Evolutionary conservation across 371 early-diverging fungal genomes (phyloP).

Genomic region (Lichtheimia ornata): DNA sequence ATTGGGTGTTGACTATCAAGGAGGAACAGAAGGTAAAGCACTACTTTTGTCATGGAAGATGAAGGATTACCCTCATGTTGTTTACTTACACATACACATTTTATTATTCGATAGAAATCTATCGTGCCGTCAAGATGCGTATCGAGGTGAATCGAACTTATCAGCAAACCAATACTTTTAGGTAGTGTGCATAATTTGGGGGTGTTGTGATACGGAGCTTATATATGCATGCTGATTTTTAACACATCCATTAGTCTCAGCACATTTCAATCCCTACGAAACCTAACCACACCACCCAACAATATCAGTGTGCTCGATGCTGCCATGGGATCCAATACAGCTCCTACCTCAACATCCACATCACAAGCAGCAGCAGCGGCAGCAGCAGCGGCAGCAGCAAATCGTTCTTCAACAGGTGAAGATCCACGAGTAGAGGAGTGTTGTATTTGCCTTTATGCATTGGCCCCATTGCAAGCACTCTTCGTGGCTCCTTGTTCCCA

Average conservation of each 20-base stretch:
- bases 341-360: background rate
- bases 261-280: conserved; percentile 31
- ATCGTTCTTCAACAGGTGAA: background rate
- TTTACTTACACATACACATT: conserved; percentile 4
- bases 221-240: background rate
- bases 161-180: conserved; percentile 22
- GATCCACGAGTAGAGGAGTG: conserved; percentile 61
- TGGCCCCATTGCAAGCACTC: conserved; percentile 85
- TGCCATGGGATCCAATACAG: conserved; percentile 11
- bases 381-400: background rate
- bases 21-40: conserved; percentile 66
- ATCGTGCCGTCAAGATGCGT: conserved; percentile 29
- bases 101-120: conserved; percentile 18
- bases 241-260: conserved; percentile 21
- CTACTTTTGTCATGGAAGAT: background rate
- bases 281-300: conserved; percentile 34
- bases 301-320: conserved; percentile 28
- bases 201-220: background rate
- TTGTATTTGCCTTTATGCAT: conserved; percentile 89
- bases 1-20: conserved; percentile 87
- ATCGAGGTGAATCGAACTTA: conserved; percentile 19
- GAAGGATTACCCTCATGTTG: too few relatives aligned
- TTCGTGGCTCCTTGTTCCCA: conserved; percentile 93
- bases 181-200: conserved; percentile 12
- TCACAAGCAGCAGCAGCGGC: background rate